Evolutionary conservation across 2,329 filamentous ascomycete species (phyloP), one percentile per base, ranked within the genome.

Genomic region (Aspergillus quadrilineatus): DNA sequence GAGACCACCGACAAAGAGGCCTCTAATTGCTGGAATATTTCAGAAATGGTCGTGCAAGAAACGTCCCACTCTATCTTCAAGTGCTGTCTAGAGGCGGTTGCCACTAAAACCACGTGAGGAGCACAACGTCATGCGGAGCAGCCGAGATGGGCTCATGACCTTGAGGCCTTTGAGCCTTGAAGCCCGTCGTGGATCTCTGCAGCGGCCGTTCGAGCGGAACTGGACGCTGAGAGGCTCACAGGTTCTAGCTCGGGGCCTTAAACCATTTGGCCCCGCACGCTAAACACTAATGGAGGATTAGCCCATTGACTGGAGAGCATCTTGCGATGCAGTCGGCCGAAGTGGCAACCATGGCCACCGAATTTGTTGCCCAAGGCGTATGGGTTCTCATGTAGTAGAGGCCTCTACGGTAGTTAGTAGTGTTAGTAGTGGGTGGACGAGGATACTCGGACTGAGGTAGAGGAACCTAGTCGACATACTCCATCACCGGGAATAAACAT

Each of bases 101-200:
- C 26, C 26, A 32, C 43, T 42, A n/a, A 32, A 39, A 39, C 36
- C 36, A 39, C 36, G 36, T n/a, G 15, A 14, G 29, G 37, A 26
- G 29, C 44, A 32, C 30, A 15, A 47, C 37, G 44, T 57, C 55
- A 57, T 57, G 55, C 51, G 44, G 50, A 43, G 41, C 53, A 53
- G 55, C 51, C 39, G 50, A 43, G 41, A 36, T 43, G 55, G 37
- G 44, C 49, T 49, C 49, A 56, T 52, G 48, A 56, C 44, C 55
- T 42, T 44, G 50, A 47, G 46, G 42, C 42, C 34, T 30, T 53
- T 43, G 26, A 28, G 26, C 26, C 26, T 28, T 44, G 22, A n/a
- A 7, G 22, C 39, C 22, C 39, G 28, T 41, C 43, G 28, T 48
- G 43, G 45, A 49, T 55, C 51, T 55, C 46, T 44, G 37, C 30